Conservation (phyloP, 2,329 filamentous ascomycete genomes). For the Xylariaceae sp. region DNA sequence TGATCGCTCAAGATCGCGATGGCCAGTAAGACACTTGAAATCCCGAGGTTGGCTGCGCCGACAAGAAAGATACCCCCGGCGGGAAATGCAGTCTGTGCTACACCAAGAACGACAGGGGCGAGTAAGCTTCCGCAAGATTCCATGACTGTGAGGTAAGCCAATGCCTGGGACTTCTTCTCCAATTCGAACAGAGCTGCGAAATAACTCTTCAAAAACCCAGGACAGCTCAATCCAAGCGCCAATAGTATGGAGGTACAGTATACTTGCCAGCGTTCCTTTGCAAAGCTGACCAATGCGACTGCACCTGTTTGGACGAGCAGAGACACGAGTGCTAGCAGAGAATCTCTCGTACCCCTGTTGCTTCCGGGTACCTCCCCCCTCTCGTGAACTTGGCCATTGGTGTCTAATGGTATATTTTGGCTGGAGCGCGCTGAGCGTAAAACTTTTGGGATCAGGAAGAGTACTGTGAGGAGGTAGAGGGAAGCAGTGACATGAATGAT, state of each 20-base stretch:
- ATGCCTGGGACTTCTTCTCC: slow-evolving; percentile 2
- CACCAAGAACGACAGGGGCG: slow-evolving; percentile 8
- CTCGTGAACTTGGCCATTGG: too few species aligned
- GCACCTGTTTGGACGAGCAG: background rate
- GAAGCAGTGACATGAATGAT: background rate
- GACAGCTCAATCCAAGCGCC: slow-evolving; percentile 3
- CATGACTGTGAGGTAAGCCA: slow-evolving; percentile 9
- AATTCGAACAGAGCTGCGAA: background rate
- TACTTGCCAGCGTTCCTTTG: slow-evolving; percentile 1
- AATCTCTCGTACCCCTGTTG: background rate
- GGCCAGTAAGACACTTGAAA: background rate
- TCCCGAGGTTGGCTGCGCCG: too few species aligned
- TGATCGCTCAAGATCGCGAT: background rate
- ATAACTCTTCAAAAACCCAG: slow-evolving; percentile 7
- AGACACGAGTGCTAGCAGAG: background rate
- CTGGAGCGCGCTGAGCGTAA: too few species aligned
- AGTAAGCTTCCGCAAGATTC: slow-evolving; percentile 7
- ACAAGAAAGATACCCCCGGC: background rate
- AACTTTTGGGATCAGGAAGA: background rate
- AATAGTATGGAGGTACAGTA: slow-evolving; percentile 3
- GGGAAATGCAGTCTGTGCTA: slow-evolving; percentile 1
- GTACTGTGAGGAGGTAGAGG: background rate
- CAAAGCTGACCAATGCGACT: background rate
- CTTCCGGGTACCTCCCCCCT: background rate
- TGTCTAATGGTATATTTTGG: too few species aligned